Evolutionary conservation across 352 stramenopile genomes (phyloP).

Genomic region (Phytopythium montanum): DNA sequence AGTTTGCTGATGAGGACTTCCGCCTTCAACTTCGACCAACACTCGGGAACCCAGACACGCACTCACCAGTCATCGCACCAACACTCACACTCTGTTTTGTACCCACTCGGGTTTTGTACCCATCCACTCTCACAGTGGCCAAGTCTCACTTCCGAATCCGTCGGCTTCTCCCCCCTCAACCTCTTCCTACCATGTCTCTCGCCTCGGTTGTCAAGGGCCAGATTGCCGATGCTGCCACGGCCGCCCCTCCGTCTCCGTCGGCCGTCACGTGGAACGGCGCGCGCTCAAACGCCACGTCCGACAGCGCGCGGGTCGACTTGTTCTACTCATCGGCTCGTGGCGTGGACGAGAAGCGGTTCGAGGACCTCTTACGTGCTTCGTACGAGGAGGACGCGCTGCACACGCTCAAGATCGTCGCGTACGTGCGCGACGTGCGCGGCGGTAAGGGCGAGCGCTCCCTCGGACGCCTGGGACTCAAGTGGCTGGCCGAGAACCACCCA

Average conservation of each 20-base stretch:
- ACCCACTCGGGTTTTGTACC: too few relatives aligned
- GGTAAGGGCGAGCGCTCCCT: constrained; percentile 47
- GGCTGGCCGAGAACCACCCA: constrained; percentile 27
- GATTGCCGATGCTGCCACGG: constrained; percentile 2
- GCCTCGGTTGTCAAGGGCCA: constrained; percentile 23
- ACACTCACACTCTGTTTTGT: constrained; percentile 4
- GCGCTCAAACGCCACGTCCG: constrained; percentile 26
- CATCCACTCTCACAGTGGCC: not conserved
- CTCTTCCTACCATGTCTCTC: constrained; percentile 14
- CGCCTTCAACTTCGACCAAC: constrained; percentile 4
- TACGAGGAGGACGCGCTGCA: constrained; percentile 43
- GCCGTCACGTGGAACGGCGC: constrained; percentile 42
- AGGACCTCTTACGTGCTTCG: constrained; percentile 26
- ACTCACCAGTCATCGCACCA: not conserved
- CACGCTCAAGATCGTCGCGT: constrained; percentile 52
- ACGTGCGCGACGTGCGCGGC: constrained; percentile 42
- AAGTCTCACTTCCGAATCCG: constrained; percentile 14
- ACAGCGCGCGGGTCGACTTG: constrained; percentile 40
- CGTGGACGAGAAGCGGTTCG: constrained; percentile 24
- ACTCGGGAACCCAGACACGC: constrained; percentile 6
- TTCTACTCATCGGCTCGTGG: constrained; percentile 32
- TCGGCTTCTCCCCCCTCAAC: not conserved
- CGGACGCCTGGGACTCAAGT: constrained; percentile 32
- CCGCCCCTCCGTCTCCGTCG: not conserved
- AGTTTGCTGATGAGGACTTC: too few relatives aligned